Percentiles rank a stretch among this genome's conserved stretches.
Conservation (phyloP, 305 asterid genomes). For the Fraxinus baroniana region DNA sequence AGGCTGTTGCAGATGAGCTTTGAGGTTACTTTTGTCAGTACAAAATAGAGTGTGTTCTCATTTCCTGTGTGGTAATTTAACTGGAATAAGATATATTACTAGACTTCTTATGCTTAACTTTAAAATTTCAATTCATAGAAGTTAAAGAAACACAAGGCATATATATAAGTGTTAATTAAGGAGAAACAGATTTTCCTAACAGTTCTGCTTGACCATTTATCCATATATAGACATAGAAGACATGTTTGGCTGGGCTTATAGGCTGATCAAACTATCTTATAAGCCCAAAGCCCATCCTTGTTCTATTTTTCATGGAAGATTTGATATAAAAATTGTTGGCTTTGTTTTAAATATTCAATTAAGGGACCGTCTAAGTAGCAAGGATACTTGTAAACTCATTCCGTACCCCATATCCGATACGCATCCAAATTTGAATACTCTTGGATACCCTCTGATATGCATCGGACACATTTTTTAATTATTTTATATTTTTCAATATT, state of each 20-base stretch:
- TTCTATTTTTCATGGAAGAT: background rate
- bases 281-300: background rate
- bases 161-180: background rate
- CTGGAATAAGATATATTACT: background rate
- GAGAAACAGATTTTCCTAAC: background rate
- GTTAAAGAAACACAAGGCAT: background rate
- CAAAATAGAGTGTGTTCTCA: background rate
- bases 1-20: background rate
- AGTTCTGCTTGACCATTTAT: background rate
- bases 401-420: too few relatives aligned
- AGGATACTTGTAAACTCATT: too few relatives aligned
- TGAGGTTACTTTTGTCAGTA: background rate
- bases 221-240: background rate
- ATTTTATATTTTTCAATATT: too few relatives aligned
- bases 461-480: too few relatives aligned
- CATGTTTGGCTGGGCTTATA: background rate
- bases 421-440: too few relatives aligned
- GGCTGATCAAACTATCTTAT: background rate
- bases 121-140: background rate
- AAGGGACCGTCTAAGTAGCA: too few relatives aligned
- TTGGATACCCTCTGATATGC: too few relatives aligned
- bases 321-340: background rate
- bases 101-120: background rate
- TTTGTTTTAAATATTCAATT: background rate
- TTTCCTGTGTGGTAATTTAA: background rate